Base-by-base conservation (phyloP, 805 yeast genomes). In the Schwanniomyces vanrijiae region DNA sequence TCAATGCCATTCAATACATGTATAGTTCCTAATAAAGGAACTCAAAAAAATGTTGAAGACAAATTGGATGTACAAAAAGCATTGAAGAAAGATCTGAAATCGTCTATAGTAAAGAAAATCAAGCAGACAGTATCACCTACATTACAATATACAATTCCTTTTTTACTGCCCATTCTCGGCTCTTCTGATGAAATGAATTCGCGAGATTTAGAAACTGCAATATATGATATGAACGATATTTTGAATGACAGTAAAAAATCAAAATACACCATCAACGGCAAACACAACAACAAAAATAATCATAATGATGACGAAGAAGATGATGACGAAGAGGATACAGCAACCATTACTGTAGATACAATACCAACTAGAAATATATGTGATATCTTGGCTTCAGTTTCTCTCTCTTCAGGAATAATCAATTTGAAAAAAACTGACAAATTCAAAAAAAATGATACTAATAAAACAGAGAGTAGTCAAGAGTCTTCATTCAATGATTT, bases 221-320 rank as follows among this genome's bases (percentile, higher is more conserved):
- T 31, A 14, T 2, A 31, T 3, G 35, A 31, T 14, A 14, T 31
- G 35, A 31, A 31, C 10, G 9, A 31, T 14, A 14, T 31, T 14
- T 14, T 31, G 16, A n/a, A 16, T 37, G 31, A n/a, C 11, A 10
- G 16, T 38, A 18, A 16, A 9, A 25, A 13, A 7, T n/a, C 4
- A 26, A 26, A 13, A 26, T 26, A 4, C 10, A 11, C 5, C 11
- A 52, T 44, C 21, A 49, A 46, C 28, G 22, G 5, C 3, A 14
- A 18, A 14, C 9, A 26, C 2, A 11, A 24, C 14, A 19, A 22
- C 10, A 43, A 44, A 16, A 44, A 37, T n/a, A 44, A 44, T 10
- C 61, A 56, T 40, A 53, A 51, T 20, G 58, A 58, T 5, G 48
- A 58, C 4, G 48, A 49, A 31, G 44, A 53, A 16, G 49, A 47